Base-by-base conservation (phyloP, 371 early-diverging fungal genomes). In the Entomophthora muscae region DNA sequence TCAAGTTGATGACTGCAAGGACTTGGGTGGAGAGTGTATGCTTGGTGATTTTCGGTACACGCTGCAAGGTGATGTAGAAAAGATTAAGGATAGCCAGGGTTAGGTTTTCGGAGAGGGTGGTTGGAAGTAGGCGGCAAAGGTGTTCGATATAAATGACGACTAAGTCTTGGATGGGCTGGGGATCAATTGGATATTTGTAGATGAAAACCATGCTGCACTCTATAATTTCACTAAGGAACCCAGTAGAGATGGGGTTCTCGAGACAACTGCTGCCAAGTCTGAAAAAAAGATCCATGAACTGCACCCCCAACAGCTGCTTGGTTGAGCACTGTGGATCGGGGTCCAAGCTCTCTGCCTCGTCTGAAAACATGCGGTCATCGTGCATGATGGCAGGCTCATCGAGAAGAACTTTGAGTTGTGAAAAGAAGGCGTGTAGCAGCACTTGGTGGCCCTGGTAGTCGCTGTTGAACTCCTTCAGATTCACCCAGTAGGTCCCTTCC, bases 281-380 rank as follows among this genome's bases (percentile, higher is more conserved):
- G 13, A 55, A 55, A 26, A 55, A 55, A 7, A 58, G 30, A 13
- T 58, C 59, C 21, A 58, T 58, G 30, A 58, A 58, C 24, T 58
- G 59, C 24, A 27, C 28, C 5, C 55, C 55, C 17, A 10, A 17
- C 10, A 42, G 42, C 42, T 42, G 42, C 10, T 17, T 42, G 42
- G 42, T 42, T 10, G 42, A 42, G 42, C 10, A 10, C 17, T 42
- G 42, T 42, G 42, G 42, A 42, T 42, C 42, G 42, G 42, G 42
- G 42, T 42, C 42, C 42, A 42, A 17, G 17, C 42, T 5, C 17
- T 42, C 10, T 5, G 17, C 10, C 42, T 42, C 42, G 17, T 42
- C 42, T 17, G 42, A 42, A 17, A 42, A 42, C 10, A 17, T 42
- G 42, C 42, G 42, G 17, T 42, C 42, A 17, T 42, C 42, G 42